Conservation (phyloP, 1,284 basidiomycete genomes). For the Boletus albobrunnescens region DNA sequence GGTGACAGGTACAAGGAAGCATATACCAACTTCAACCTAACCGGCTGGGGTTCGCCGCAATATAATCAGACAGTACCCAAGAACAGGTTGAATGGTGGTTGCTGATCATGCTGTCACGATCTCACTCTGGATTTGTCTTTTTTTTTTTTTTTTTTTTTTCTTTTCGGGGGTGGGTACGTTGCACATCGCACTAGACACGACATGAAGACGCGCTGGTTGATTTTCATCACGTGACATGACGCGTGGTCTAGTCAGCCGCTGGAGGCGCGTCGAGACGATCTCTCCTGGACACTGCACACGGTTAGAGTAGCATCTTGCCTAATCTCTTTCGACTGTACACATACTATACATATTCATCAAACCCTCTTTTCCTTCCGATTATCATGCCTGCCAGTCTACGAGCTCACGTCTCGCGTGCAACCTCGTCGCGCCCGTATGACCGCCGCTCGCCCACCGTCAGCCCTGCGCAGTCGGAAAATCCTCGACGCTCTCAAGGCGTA, state of each 20-base stretch:
- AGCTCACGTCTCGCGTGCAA: constrained; percentile 6
- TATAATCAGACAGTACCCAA: constrained; percentile 39
- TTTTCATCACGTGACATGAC: constrained; percentile 32
- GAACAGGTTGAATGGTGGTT: constrained; percentile 35
- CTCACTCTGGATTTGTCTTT: constrained; percentile 2
- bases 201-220: constrained; percentile 18
- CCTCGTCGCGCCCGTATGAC: constrained; percentile 26
- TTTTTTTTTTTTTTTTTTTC: too few species aligned
- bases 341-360: constrained; percentile 24
- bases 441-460: constrained; percentile 16
- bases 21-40: constrained; percentile 40
- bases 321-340: constrained; percentile 27
- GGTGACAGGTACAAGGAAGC: constrained; percentile 35
- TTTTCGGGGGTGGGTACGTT: too few species aligned
- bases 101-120: constrained; percentile 18
- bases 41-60: constrained; percentile 31
- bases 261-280: constrained; percentile 9
- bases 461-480: neutral
- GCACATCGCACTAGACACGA: neutral
- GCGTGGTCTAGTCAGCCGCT: constrained; percentile 29
- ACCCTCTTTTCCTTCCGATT: constrained; percentile 8
- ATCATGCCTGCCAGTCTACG: constrained; percentile 27
- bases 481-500: neutral
- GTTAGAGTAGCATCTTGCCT: constrained; percentile 13
- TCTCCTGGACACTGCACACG: neutral